Evolutionary conservation across 2,329 filamentous ascomycete species (phyloP).

Genomic region (Claviceps digitariae): DNA sequence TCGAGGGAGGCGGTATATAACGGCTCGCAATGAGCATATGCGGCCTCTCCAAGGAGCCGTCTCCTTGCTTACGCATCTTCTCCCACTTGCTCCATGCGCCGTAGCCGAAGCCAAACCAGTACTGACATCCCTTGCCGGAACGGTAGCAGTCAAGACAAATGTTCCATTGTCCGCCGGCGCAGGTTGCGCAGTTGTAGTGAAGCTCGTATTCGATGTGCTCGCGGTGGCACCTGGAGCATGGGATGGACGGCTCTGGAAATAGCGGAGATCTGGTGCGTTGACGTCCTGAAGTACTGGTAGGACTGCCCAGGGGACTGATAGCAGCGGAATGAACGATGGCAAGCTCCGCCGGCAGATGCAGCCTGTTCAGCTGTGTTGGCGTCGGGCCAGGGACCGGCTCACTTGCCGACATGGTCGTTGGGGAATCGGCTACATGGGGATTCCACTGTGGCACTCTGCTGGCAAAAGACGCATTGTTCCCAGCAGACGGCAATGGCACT

Average conservation of each 20-base stretch:
- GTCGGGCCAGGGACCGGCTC: conserved; percentile 9
- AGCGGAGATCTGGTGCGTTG: conserved; percentile 33
- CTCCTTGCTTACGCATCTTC: conserved; percentile 27
- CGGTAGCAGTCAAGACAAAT: conserved; percentile 75
- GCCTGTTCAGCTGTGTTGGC: conserved; percentile 10
- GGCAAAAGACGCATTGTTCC: conserved; percentile 23
- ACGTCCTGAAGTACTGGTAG: conserved; percentile 19
- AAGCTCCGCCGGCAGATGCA: conserved; percentile 26
- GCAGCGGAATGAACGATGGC: conserved; percentile 22
- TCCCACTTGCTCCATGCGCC: conserved; percentile 57
- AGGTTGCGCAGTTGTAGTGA: conserved; percentile 69
- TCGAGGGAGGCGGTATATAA: conserved; percentile 36
- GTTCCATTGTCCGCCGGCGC: conserved; percentile 59
- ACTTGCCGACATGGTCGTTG: conserved; percentile 4
- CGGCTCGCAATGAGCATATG: conserved; percentile 47
- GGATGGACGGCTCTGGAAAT: conserved; percentile 58
- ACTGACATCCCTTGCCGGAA: conserved; percentile 57
- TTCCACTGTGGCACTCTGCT: conserved; percentile 19
- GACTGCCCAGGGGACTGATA: conserved; percentile 19
- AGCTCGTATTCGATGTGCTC: conserved; percentile 70
- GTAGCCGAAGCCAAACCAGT: conserved; percentile 82
- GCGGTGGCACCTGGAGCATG: conserved; percentile 58
- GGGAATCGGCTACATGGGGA: conserved; percentile 2
- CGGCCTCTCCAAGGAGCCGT: conserved; percentile 30
- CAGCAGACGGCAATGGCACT: conserved; percentile 7